Percentiles rank a stretch among this genome's conserved stretches.
phyloP scores from a whole-genome alignment of 2,329 filamentous ascomycete species.

The Colletotrichum scovillei region DNA sequence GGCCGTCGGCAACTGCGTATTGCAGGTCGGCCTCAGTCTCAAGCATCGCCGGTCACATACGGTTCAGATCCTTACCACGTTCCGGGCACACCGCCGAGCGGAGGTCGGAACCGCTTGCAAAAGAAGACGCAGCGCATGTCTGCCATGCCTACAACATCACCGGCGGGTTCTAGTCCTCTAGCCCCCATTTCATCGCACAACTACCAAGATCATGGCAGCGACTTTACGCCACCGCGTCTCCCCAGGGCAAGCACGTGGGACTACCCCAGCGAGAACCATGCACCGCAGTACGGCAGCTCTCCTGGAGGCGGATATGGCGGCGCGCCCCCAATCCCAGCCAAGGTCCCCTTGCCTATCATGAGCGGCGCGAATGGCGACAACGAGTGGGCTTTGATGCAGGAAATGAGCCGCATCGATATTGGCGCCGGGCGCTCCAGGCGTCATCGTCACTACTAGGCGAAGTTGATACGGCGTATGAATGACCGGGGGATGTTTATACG shows the following conservation, averaged over 20 bases:
- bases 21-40: constrained; percentile 61
- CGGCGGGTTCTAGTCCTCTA: constrained; percentile 59
- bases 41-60: constrained; percentile 47
- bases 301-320: constrained; percentile 39
- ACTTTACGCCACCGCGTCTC: constrained; percentile 56
- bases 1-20: constrained; percentile 65
- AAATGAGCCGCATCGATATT: constrained; percentile 76
- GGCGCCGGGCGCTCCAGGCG: constrained; percentile 69
- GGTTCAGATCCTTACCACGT: constrained; percentile 41
- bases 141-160: constrained; percentile 50
- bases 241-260: constrained; percentile 64
- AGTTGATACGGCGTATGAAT: neutral
- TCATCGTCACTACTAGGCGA: constrained; percentile 54
- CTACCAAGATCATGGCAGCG: constrained; percentile 55
- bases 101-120: constrained; percentile 70
- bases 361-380: constrained; percentile 55
- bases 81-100: constrained; percentile 47
- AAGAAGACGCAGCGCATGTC: constrained; percentile 67
- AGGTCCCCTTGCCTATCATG: constrained; percentile 69
- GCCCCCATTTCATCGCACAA: constrained; percentile 64
- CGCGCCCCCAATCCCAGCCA: constrained; percentile 75
- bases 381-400: constrained; percentile 73
- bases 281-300: constrained; percentile 48
- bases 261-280: constrained; percentile 64
- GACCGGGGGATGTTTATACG: neutral